These are phyloP conservation scores for Boletus pseudo-olivaceus DNA, from an alignment of 768 basidiomycete genomes.

Conservation along the genomic window DNA sequence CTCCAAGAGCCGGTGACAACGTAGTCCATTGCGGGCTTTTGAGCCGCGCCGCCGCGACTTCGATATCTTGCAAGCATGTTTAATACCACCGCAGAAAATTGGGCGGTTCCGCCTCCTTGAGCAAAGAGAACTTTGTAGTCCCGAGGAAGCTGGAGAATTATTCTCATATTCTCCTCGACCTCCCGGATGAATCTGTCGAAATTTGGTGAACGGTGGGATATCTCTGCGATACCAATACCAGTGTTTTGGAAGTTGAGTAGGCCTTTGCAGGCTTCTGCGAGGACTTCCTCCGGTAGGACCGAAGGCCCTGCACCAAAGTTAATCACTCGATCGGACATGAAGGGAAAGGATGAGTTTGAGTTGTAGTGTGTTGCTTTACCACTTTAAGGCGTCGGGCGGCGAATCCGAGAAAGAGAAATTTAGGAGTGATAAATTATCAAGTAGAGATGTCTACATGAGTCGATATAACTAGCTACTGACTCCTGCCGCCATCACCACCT, in stretches of 20 bases:
- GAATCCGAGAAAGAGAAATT: background rate
- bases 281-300: slow-evolving; percentile 80
- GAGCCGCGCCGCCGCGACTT: slow-evolving; percentile 57
- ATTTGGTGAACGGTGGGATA: slow-evolving; percentile 92
- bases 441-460: background rate
- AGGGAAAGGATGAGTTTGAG: background rate
- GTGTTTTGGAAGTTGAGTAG: slow-evolving; percentile 88
- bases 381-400: background rate
- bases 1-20: slow-evolving; percentile 93
- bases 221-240: slow-evolving; percentile 94
- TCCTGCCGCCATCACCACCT: background rate
- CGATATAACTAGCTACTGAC: background rate
- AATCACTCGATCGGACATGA: slow-evolving; percentile 48
- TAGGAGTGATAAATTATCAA: too few species aligned
- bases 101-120: slow-evolving; percentile 89
- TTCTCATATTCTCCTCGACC: slow-evolving; percentile 65
- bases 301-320: slow-evolving; percentile 98
- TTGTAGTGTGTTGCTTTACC: background rate
- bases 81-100: slow-evolving; percentile 89
- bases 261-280: slow-evolving; percentile 76
- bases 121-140: slow-evolving; percentile 88
- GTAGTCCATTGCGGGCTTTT: slow-evolving; percentile 76
- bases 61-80: slow-evolving; percentile 87
- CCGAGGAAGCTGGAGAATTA: slow-evolving; percentile 74
- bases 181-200: slow-evolving; percentile 68